Conservation (phyloP, 2,329 filamentous ascomycete species). For the Neodidymelliopsis sp. region DNA sequence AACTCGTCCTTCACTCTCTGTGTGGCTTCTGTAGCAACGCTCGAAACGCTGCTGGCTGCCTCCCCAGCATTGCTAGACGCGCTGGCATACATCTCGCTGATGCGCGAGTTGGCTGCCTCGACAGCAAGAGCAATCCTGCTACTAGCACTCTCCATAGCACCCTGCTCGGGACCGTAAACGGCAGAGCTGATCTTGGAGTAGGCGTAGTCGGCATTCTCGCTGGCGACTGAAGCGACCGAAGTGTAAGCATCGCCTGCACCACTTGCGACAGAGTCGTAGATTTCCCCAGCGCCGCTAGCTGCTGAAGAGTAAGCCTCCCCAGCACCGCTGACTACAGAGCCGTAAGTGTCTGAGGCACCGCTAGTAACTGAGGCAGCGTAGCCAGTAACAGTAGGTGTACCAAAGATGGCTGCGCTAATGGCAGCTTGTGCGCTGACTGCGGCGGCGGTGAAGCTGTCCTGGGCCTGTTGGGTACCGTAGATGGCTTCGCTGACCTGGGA, state of each 20-base stretch:
- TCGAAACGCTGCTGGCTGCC: conserved; percentile 55
- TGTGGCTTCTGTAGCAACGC: conserved; percentile 49
- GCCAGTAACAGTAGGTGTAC: conserved; percentile 58
- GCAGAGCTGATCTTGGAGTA: conserved; percentile 52
- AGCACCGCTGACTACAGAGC: conserved; percentile 56
- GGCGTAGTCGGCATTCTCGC: conserved; percentile 48
- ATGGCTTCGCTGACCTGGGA: conserved; percentile 62
- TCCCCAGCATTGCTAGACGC: conserved; percentile 53
- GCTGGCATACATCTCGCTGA: conserved; percentile 50
- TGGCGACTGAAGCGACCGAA: conserved; percentile 56
- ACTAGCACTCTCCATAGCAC: conserved; percentile 56
- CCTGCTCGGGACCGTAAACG: conserved; percentile 57
- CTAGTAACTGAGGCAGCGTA: conserved; percentile 47
- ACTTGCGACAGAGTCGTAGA: conserved; percentile 51
- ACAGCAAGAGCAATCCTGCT: conserved; percentile 52
- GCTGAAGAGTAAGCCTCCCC: conserved; percentile 57
- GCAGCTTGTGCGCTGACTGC: conserved; percentile 62
- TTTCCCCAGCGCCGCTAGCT: conserved; percentile 55
- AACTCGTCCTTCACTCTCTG: conserved; percentile 61
- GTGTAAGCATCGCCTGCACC: conserved; percentile 48
- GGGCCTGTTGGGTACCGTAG: conserved; percentile 63
- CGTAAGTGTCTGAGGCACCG: conserved; percentile 46
- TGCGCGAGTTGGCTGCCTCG: conserved; percentile 53
- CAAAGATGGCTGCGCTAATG: conserved; percentile 65
- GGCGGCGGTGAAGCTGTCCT: conserved; percentile 61